A percentile compares a stretch with the other conserved stretches of the same genome.
Evolutionary conservation across 2,329 filamentous ascomycete genomes (phyloP).

Genomic region (Alternaria viburni): DNA sequence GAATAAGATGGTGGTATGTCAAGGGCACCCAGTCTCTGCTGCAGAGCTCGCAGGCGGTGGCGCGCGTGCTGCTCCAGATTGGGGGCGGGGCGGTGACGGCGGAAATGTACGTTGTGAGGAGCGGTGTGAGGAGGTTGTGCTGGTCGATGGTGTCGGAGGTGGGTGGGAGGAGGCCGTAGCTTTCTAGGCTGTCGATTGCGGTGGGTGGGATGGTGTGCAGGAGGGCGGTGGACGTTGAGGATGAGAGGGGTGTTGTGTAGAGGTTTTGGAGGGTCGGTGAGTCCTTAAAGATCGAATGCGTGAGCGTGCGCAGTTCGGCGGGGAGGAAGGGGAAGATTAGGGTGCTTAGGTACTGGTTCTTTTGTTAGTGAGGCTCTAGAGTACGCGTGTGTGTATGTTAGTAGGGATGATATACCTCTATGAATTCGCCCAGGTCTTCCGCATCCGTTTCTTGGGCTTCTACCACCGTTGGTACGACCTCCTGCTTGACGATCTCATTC

Average conservation of each 20-base stretch:
- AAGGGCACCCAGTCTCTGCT: conserved; percentile 74
- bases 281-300: conserved; percentile 63
- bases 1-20: conserved; percentile 86
- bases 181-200: conserved; percentile 69
- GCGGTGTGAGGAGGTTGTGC: conserved; percentile 65
- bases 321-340: conserved; percentile 74
- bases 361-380: not conserved
- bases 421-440: conserved; percentile 79
- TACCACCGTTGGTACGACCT: conserved; percentile 6
- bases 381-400: not conserved
- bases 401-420: conserved; percentile 60
- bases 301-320: conserved; percentile 63
- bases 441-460: conserved; percentile 50
- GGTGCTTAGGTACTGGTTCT: conserved; percentile 67
- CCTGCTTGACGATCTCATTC: conserved; percentile 8
- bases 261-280: conserved; percentile 57
- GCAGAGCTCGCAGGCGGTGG: conserved; percentile 73
- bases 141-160: conserved; percentile 47
- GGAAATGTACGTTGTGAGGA: conserved; percentile 68
- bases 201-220: conserved; percentile 61
- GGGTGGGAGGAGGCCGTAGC: conserved; percentile 68
- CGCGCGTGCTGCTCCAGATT: conserved; percentile 64
- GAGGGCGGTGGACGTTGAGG: conserved; percentile 58
- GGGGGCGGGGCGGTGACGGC: conserved; percentile 67
- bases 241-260: conserved; percentile 65